Evolutionary conservation across 164 flowering plant genomes (phyloP), one percentile per base, ranked within the genome.

Genomic region (Liriodendron chinense): DNA sequence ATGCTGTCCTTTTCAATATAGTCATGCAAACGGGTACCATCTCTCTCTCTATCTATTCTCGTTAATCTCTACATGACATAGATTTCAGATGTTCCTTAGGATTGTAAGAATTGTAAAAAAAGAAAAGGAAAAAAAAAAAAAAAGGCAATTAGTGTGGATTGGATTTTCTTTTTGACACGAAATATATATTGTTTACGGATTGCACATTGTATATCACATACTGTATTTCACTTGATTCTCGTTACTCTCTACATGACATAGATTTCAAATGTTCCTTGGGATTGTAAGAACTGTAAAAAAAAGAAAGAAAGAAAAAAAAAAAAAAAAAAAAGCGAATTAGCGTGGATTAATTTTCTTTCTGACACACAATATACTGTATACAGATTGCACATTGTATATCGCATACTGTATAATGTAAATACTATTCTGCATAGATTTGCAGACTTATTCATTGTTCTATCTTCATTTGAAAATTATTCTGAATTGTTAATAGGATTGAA

Each of bases 1-100:
- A 89, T 89, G 92, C 84, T 89, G 3, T 79, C 82, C 82, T 91
- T 86, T 80, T 90, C 90, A 88, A 75, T 88, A 7, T 88, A 79
- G 85, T 74, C 73, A n/a, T 47, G 72, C 77, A 24, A 63, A 47
- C 14, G 28, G 48, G 74, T 63, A n/a, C 25, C 66, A 63, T 34
- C 43, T 34, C 43, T n/a, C 20, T 63, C 9, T n/a, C 10, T n/a
- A n/a, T n/a, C 20, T 20, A 12, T 63, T 63, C 22, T 22, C 25
- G 3, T 63, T 18, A 8, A 18, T 63, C 23, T 18, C 66, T 63
- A 18, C 23, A 12, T 63, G 23, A 18, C 25, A 7, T 53, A 12
- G 59, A 12, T 53, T 53, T 1, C 59, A 12, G 59, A 12, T 12
- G 18, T 2, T 53, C 59, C 13, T 16, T 16, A 53, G 59, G 59